Evolutionary conservation across 192 early-diverging fungal species (phyloP).

Genomic region (Funneliformis geosporum): DNA sequence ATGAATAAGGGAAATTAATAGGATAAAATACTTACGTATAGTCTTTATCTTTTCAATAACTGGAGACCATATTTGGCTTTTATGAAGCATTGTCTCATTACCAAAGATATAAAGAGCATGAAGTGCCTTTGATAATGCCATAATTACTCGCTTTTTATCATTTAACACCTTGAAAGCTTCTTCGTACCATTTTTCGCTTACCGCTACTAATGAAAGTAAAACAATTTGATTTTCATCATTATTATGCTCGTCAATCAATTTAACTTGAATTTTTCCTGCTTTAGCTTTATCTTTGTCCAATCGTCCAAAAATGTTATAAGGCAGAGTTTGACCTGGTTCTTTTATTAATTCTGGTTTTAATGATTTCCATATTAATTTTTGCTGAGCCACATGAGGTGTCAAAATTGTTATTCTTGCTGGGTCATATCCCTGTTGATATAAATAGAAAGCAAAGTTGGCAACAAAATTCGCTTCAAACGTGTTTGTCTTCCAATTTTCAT

Average conservation of each 20-base stretch:
- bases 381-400: conserved; percentile 54
- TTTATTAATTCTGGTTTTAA: conserved; percentile 1
- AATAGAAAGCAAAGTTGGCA: conserved; percentile 33
- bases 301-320: not conserved
- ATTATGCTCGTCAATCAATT: conserved; percentile 92
- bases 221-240: conserved; percentile 98
- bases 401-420: conserved; percentile 46
- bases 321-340: conserved; percentile 29
- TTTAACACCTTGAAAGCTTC: conserved; percentile 79
- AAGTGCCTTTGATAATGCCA: conserved; percentile 52
- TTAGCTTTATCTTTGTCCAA: not conserved
- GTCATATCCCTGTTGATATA: conserved; percentile 40
- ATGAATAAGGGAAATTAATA: too few relatives aligned
- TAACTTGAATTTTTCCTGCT: conserved; percentile 71
- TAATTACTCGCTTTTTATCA: conserved; percentile 54
- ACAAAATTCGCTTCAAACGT: conserved; percentile 37
- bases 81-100: conserved; percentile 46
- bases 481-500: conserved; percentile 20
- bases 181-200: conserved; percentile 76
- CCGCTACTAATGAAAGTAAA: conserved; percentile 75
- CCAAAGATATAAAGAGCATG: conserved; percentile 59
- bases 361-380: conserved; percentile 34
- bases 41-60: not conserved
- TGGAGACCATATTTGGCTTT: conserved; percentile 47
- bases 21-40: not conserved